A percentile compares a stretch with the other conserved stretches of the same genome.
phyloP scores from a whole-genome alignment of 2,329 filamentous ascomycete genomes.

The Penicillium brevicompactum region DNA sequence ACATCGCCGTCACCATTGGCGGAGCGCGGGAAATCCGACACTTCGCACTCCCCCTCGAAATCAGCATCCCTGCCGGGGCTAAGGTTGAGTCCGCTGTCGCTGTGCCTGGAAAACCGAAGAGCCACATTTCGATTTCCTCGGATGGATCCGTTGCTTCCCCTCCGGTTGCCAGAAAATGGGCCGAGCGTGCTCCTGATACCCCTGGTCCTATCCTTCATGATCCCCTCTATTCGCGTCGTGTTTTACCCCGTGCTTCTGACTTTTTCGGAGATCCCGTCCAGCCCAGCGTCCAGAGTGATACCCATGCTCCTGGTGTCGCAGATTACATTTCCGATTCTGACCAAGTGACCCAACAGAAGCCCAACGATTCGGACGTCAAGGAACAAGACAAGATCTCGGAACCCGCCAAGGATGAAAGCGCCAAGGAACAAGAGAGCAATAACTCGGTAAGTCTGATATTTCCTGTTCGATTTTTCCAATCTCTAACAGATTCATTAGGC shows the following conservation, averaged over 20 bases:
- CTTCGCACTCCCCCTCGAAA: not conserved
- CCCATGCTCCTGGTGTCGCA: no score
- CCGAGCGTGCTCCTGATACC: not conserved
- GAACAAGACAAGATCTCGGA: constrained; percentile 26
- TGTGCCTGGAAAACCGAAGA: not conserved
- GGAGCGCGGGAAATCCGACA: not conserved
- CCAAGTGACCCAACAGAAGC: not conserved
- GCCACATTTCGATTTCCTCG: not conserved
- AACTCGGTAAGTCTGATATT: constrained; percentile 26
- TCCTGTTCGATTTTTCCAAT: not conserved
- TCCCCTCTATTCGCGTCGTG: not conserved
- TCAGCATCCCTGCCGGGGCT: not conserved
- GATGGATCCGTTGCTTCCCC: not conserved
- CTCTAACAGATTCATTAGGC: constrained; percentile 22
- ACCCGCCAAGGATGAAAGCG: constrained; percentile 39
- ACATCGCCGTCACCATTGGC: not conserved
- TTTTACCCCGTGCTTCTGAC: not conserved
- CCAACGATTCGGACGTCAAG: not conserved
- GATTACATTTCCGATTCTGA: not conserved
- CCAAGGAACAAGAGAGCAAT: constrained; percentile 38
- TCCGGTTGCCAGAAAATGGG: not conserved
- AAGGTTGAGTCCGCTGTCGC: not conserved
- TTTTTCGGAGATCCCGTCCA: not conserved
- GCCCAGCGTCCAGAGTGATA: not conserved
- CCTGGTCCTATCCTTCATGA: not conserved